Conservation (phyloP, 257 asterid genomes). For the Nicotiana undulata region DNA sequence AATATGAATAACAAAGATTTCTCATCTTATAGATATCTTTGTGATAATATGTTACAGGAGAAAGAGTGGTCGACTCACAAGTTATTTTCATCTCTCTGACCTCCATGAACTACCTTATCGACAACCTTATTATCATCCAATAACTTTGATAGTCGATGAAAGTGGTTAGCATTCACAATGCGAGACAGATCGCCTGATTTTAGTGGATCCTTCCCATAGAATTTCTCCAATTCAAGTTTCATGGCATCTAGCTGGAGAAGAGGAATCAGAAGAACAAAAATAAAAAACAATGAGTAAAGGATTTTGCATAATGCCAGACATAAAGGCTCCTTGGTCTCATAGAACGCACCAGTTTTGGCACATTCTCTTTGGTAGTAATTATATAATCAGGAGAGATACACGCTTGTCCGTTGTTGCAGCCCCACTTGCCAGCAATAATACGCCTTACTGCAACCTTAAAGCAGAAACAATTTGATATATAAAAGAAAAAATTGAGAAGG, state of each 20-base stretch:
- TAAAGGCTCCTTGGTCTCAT: background rate
- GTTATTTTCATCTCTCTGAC: slow-evolving; percentile 52
- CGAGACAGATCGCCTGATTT: slow-evolving; percentile 66
- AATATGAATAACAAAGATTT: background rate
- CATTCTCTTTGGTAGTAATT: slow-evolving; percentile 60
- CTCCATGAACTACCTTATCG: slow-evolving; percentile 75
- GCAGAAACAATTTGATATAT: background rate
- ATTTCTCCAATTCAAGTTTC: slow-evolving; percentile 54
- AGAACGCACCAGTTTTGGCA: slow-evolving; percentile 51
- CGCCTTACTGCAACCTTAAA: slow-evolving; percentile 66
- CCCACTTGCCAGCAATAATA: slow-evolving; percentile 89
- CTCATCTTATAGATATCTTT: background rate
- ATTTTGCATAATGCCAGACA: slow-evolving; percentile 1
- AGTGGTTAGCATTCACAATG: slow-evolving; percentile 62
- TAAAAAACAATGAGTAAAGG: background rate
- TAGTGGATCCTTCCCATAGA: slow-evolving; percentile 77
- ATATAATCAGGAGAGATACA: slow-evolving; percentile 82
- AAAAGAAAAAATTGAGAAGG: background rate
- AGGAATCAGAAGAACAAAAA: slow-evolving; percentile 10
- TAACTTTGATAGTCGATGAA: slow-evolving; percentile 49
- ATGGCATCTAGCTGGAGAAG: slow-evolving; percentile 47
- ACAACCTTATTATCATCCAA: slow-evolving; percentile 73
- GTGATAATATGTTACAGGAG: background rate
- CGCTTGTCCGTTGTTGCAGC: slow-evolving; percentile 89
- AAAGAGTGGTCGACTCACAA: slow-evolving; percentile 51